Evolutionary conservation across 1,139 yeast species (phyloP).

Genomic region (Sugiyamaella japonica): DNA sequence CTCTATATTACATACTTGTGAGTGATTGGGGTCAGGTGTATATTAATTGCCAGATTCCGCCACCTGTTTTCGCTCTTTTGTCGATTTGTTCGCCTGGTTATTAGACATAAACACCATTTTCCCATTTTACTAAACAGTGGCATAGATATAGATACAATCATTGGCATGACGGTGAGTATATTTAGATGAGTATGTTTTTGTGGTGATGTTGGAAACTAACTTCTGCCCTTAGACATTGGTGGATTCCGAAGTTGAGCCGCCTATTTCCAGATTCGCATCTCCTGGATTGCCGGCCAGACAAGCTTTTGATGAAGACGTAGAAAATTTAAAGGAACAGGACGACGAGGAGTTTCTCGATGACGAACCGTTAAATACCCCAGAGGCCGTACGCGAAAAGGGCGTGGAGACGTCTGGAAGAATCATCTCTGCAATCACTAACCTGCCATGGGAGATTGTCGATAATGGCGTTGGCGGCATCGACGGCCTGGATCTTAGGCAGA

Average conservation of each 20-base stretch:
- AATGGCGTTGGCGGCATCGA: conserved; percentile 14
- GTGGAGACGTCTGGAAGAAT: conserved; percentile 55
- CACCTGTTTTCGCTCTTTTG: no score
- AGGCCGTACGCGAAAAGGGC: conserved; percentile 14
- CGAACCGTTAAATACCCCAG: conserved; percentile 17
- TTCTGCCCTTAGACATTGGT: neutral
- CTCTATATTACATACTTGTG: neutral
- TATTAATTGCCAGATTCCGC: no score
- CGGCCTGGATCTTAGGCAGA: conserved; percentile 33
- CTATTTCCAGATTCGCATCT: conserved; percentile 14
- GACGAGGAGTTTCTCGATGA: conserved; percentile 15
- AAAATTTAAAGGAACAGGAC: conserved; percentile 11
- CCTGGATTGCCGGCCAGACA: conserved; percentile 15
- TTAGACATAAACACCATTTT: no score
- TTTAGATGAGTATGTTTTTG: no score
- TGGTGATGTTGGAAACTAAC: no score
- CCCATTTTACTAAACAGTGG: no score
- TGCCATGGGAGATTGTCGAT: conserved; percentile 58
- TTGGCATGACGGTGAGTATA: neutral
- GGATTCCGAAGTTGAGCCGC: neutral
- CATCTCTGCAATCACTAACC: conserved; percentile 64
- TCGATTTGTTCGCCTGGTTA: no score
- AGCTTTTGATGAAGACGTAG: conserved; percentile 14
- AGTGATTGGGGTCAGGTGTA: neutral
- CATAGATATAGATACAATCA: neutral